A percentile compares a stretch with the other conserved stretches of the same genome.
Evolutionary conservation across 2,329 filamentous ascomycete genomes (phyloP).

Genomic region (Pseudocercospora fuligena): DNA sequence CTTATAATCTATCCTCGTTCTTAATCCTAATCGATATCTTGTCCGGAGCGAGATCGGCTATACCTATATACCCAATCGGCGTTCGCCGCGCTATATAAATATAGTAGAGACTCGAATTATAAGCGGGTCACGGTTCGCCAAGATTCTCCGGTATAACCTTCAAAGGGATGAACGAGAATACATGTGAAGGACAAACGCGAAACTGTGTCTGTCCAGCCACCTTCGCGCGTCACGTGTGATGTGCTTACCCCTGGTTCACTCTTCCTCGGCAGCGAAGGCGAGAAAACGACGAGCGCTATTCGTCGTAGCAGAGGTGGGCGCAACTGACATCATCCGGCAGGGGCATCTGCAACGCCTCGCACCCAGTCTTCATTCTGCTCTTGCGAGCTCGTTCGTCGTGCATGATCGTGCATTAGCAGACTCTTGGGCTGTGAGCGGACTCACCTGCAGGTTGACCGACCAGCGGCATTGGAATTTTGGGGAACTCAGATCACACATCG

Average conservation of each 20-base stretch:
- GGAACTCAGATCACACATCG: not conserved
- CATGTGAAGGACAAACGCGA: not conserved
- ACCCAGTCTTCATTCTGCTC: not conserved
- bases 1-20: no score
- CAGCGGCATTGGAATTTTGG: conserved; percentile 1
- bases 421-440: not conserved
- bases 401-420: not conserved
- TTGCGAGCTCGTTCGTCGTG: conserved; percentile 1
- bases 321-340: not conserved
- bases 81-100: no score
- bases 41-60: no score
- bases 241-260: not conserved
- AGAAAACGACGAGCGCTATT: not conserved
- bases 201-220: not conserved
- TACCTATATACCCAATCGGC: no score
- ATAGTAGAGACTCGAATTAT: no score
- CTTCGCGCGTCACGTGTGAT: not conserved
- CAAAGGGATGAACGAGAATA: not conserved
- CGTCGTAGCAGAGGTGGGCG: not conserved
- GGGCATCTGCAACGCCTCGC: not conserved
- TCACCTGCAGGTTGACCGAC: not conserved
- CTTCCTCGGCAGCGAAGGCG: not conserved
- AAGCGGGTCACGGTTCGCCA: no score
- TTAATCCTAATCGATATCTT: no score
- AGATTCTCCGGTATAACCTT: no score